phyloP scores from a whole-genome alignment of 257 asterid genomes.

The Solanum chilense region DNA sequence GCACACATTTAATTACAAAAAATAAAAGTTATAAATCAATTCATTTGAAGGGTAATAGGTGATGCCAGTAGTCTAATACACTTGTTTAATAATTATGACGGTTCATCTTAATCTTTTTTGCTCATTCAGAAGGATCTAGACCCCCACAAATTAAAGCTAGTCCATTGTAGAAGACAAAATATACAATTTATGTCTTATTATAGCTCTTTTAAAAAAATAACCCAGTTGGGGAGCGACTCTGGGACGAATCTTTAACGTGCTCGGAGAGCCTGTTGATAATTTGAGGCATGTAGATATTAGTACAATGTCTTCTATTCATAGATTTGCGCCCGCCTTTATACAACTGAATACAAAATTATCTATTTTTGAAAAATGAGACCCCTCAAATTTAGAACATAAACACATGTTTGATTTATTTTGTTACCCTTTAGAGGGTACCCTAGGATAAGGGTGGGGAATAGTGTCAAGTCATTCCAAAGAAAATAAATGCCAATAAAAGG shows the following conservation, averaged over 20 bases:
- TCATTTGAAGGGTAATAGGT: not conserved
- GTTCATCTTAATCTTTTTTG: not conserved
- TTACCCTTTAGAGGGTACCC: not conserved
- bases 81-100: not conserved
- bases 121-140: not conserved
- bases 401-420: not conserved
- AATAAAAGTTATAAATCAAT: not conserved
- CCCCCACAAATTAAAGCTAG: not conserved
- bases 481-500: not conserved
- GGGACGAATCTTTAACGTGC: too few species aligned
- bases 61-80: not conserved
- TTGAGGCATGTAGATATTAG: too few species aligned
- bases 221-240: too few species aligned
- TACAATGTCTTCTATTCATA: too few species aligned
- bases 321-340: too few species aligned
- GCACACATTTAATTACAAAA: not conserved
- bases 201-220: not conserved
- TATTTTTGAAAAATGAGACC: not conserved
- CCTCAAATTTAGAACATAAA: not conserved
- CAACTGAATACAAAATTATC: too few species aligned
- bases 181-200: not conserved
- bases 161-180: not conserved
- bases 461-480: not conserved
- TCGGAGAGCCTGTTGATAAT: too few species aligned
- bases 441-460: not conserved